Percentiles rank a stretch among this genome's conserved stretches.
phyloP scores from a whole-genome alignment of 805 yeast genomes.

The Metschnikowia picachoensis region DNA sequence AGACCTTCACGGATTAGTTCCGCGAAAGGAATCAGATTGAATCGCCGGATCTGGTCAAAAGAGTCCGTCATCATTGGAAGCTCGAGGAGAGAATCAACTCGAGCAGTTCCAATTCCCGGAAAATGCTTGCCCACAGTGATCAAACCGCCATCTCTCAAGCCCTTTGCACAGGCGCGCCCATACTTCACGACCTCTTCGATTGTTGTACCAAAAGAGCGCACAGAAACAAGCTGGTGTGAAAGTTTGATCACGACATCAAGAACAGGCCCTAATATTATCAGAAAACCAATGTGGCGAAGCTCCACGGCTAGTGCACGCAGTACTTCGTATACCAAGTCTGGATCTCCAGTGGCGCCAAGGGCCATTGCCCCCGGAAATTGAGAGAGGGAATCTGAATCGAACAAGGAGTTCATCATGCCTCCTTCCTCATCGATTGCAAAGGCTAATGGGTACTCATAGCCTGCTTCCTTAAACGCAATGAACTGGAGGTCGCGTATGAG shows the following conservation, averaged over 20 bases:
- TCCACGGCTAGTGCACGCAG: conserved; percentile 53
- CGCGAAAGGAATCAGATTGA: conserved; percentile 49
- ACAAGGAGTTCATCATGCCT: conserved; percentile 57
- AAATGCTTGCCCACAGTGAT: conserved; percentile 59
- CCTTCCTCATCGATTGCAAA: conserved; percentile 63
- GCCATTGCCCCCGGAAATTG: conserved; percentile 70
- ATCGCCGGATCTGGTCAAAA: conserved; percentile 47
- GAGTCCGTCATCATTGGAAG: conserved; percentile 58
- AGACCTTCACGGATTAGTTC: conserved; percentile 41
- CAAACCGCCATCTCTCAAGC: conserved; percentile 51
- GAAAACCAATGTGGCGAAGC: conserved; percentile 51
- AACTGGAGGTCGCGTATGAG: conserved; percentile 52
- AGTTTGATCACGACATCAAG: conserved; percentile 56
- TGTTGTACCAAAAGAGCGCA: conserved; percentile 59
- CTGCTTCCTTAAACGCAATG: conserved; percentile 46
- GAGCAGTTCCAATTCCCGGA: conserved; percentile 63
- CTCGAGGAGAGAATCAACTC: conserved; percentile 53
- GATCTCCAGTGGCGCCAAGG: conserved; percentile 50
- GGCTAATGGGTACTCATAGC: conserved; percentile 49
- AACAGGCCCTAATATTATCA: conserved; percentile 57
- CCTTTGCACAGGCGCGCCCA: conserved; percentile 50
- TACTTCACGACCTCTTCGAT: conserved; percentile 54
- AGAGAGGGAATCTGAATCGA: conserved; percentile 47
- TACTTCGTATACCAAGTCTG: conserved; percentile 46
- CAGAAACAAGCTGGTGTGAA: conserved; percentile 55